Conservation (phyloP, 2,329 filamentous ascomycete genomes). For the Colletotrichum agaves region DNA sequence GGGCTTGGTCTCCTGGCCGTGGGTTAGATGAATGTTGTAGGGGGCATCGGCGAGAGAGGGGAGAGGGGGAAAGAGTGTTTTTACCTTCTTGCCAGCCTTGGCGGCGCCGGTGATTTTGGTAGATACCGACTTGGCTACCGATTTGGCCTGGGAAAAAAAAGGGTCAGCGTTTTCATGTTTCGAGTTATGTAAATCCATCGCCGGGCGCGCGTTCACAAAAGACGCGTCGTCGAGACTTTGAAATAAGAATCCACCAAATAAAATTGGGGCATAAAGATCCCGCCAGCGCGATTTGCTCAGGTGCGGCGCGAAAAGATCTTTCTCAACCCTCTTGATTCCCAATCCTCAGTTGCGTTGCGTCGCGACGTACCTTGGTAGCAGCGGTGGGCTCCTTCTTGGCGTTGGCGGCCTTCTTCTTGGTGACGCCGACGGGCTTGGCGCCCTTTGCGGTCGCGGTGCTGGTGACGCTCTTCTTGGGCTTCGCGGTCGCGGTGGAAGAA, state of each 20-base stretch:
- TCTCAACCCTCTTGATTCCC: no score
- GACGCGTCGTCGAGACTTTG: no score
- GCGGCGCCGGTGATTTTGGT: conserved; percentile 24
- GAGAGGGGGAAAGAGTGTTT: neutral
- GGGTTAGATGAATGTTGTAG: neutral
- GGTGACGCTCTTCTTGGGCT: conserved; percentile 26
- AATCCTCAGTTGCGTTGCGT: neutral
- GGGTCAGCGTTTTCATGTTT: neutral
- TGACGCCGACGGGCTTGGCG: conserved; percentile 36
- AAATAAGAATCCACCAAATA: no score
- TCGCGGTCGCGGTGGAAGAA: conserved; percentile 29
- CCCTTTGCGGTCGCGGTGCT: conserved; percentile 28
- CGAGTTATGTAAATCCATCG: no score
- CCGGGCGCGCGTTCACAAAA: no score
- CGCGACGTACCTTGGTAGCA: conserved; percentile 32
- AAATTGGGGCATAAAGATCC: no score
- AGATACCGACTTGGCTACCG: conserved; percentile 32
- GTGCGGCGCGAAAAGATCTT: no score
- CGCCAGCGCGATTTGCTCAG: no score
- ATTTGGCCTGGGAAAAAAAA: conserved; percentile 29
- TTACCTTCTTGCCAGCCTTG: conserved; percentile 36
- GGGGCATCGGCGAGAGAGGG: neutral
- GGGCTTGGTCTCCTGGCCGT: conserved; percentile 32
- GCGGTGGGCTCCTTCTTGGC: conserved; percentile 36
- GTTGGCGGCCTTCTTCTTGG: conserved; percentile 36